Conservation (phyloP, 345 rosid genomes). For the sweet orange (Citrus sinensis) region DNA sequence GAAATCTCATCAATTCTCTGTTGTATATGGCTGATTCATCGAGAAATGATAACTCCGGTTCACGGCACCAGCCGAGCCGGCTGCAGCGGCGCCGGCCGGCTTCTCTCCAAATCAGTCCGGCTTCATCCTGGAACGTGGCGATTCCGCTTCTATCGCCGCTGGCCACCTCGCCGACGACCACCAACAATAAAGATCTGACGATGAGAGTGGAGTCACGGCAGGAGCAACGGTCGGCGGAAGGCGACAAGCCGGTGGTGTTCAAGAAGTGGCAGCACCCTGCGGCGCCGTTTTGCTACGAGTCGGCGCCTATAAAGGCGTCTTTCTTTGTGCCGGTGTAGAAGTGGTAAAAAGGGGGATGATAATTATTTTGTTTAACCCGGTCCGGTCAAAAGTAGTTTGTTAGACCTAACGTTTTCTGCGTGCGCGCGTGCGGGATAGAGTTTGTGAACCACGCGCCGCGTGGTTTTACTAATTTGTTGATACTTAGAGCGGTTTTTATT, state of each 20-base stretch:
- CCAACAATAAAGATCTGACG: slow-evolving; percentile 8
- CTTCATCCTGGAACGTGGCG: slow-evolving; percentile 65
- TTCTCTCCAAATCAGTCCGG: slow-evolving; percentile 55
- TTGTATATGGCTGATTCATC: slow-evolving; percentile 27
- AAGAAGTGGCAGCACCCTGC: slow-evolving; percentile 98
- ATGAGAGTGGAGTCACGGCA: slow-evolving; percentile 29
- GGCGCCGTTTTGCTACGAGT: slow-evolving; percentile 63
- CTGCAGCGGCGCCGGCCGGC: slow-evolving; percentile 79
- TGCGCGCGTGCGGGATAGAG: background rate
- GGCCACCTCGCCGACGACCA: slow-evolving; percentile 45
- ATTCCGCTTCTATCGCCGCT: slow-evolving; percentile 92
- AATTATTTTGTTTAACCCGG: no score
- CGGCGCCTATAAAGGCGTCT: slow-evolving; percentile 40
- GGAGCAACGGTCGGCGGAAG: slow-evolving; percentile 30
- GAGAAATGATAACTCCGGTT: slow-evolving; percentile 21
- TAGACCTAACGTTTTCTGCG: slow-evolving; percentile 21
- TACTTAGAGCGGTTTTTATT: background rate
- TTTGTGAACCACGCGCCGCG: background rate
- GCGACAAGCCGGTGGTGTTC: slow-evolving; percentile 47
- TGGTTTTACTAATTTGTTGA: background rate
- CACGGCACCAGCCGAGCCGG: slow-evolving; percentile 49
- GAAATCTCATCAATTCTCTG: background rate
- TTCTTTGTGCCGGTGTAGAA: slow-evolving; percentile 56
- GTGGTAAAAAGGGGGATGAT: background rate
- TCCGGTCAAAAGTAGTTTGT: background rate